phyloP scores from a whole-genome alignment of 495 filamentous ascomycete genomes.

The Aspergillus carlsbadensis region DNA sequence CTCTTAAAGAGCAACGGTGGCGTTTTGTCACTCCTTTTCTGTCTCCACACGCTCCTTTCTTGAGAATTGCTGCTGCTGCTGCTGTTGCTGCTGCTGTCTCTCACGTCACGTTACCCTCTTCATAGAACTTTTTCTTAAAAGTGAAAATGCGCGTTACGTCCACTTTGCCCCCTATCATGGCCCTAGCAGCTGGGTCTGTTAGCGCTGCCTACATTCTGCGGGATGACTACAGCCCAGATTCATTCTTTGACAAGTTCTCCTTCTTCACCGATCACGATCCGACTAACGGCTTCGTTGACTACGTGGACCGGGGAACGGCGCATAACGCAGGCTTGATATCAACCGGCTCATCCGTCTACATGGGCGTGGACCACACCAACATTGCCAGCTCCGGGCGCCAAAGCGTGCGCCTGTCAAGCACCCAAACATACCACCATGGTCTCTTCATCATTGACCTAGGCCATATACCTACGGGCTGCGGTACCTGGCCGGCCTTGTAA shows the following conservation, averaged over 20 bases:
- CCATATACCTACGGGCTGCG: slow-evolving; percentile 57
- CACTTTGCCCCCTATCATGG: slow-evolving; percentile 36
- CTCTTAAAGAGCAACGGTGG: background rate
- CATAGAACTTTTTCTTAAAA: background rate
- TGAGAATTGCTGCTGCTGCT: background rate
- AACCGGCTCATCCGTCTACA: slow-evolving; percentile 42
- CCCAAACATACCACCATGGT: slow-evolving; percentile 51
- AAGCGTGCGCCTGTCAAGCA: slow-evolving; percentile 56
- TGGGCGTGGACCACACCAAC: slow-evolving; percentile 41
- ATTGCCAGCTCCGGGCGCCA: slow-evolving; percentile 47
- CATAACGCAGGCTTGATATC: slow-evolving; percentile 52
- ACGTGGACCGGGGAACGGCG: slow-evolving; percentile 53
- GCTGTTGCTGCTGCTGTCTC: slow-evolving; percentile 8
- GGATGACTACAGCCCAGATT: slow-evolving; percentile 41
- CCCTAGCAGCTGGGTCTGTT: slow-evolving; percentile 41
- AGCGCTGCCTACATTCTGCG: slow-evolving; percentile 48
- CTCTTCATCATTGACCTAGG: slow-evolving; percentile 61
- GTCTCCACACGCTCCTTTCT: background rate
- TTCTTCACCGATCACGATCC: slow-evolving; percentile 56
- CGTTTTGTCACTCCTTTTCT: slow-evolving; percentile 13
- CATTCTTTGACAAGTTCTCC: slow-evolving; percentile 58
- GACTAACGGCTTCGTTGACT: slow-evolving; percentile 68
- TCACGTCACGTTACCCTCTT: slow-evolving; percentile 2
- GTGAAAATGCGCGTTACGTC: slow-evolving; percentile 40
- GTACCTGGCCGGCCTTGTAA: slow-evolving; percentile 62